phyloP scores from a whole-genome alignment of 305 asterid species.

The Rubia peregrina region DNA sequence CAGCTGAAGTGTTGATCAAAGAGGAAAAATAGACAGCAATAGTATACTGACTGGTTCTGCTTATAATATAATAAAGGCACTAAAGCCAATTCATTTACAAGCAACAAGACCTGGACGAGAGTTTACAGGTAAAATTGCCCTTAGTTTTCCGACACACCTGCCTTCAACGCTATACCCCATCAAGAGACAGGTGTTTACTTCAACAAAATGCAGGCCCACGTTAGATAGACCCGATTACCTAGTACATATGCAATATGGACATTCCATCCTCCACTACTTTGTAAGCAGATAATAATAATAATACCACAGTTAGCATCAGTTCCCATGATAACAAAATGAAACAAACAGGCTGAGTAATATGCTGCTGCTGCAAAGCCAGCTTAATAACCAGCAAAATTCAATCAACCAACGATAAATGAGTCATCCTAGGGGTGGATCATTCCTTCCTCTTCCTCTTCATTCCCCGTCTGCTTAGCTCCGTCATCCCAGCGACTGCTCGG shows the following conservation, averaged over 20 bases:
- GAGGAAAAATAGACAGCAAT: neutral
- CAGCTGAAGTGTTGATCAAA: neutral
- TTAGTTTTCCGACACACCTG: neutral
- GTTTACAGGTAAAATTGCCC: neutral
- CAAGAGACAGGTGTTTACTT: neutral
- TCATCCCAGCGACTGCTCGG: constrained; percentile 6
- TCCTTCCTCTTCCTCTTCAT: constrained; percentile 31
- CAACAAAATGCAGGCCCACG: constrained; percentile 6
- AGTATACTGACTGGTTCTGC: neutral
- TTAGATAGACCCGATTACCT: neutral
- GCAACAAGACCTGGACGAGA: neutral
- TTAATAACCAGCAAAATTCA: too few relatives aligned
- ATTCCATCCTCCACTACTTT: neutral
- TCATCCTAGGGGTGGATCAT: constrained; percentile 10
- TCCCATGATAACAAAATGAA: neutral
- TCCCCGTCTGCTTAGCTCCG: constrained; percentile 2
- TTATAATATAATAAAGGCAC: neutral
- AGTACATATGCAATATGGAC: constrained; percentile 6
- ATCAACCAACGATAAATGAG: too few relatives aligned
- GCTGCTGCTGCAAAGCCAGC: too few relatives aligned
- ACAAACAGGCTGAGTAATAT: neutral
- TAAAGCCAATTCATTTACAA: constrained; percentile 10
- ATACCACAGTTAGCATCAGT: neutral
- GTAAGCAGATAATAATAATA: neutral
- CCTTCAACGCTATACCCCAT: constrained; percentile 3